phyloP scores from a whole-genome alignment of 139 green algal species.

The Eudorina sp. region DNA sequence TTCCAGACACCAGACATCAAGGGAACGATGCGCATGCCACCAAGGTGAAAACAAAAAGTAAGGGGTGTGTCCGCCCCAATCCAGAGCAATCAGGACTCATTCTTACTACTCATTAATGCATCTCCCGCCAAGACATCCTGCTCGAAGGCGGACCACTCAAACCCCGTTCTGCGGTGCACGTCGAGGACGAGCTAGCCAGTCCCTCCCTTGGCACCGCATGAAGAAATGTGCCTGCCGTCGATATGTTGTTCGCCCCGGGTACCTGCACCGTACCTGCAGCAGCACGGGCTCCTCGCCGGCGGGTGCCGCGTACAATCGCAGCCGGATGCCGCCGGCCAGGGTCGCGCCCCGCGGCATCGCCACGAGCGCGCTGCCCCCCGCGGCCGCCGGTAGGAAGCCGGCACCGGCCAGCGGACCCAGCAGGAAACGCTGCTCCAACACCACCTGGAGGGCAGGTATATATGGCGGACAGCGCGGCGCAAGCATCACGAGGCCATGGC shows the following conservation, averaged over 20 bases:
- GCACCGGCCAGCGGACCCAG: background rate
- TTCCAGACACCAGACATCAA: background rate
- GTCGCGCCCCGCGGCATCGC: constrained; percentile 23
- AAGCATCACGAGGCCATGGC: background rate
- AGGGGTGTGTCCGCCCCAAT: too few relatives aligned
- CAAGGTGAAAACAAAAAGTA: too few relatives aligned
- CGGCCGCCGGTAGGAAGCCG: constrained; percentile 24
- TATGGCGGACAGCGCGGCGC: background rate
- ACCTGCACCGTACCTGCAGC: constrained; percentile 25
- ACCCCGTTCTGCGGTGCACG: too few relatives aligned
- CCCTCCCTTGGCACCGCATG: too few relatives aligned
- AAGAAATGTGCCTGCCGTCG: background rate
- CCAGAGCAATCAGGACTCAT: too few relatives aligned
- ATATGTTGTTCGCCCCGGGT: background rate
- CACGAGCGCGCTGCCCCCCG: constrained; percentile 26
- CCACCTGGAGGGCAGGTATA: background rate
- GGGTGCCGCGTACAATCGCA: constrained; percentile 34
- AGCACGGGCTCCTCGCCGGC: background rate
- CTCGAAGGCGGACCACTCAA: too few relatives aligned
- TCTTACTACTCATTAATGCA: too few relatives aligned
- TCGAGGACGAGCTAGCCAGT: too few relatives aligned
- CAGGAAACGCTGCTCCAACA: constrained; percentile 20
- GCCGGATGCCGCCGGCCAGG: constrained; percentile 3
- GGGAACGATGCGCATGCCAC: too few relatives aligned
- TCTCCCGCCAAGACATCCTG: too few relatives aligned